Evolutionary conservation across 1,139 yeast genomes (phyloP).

Genomic region (Lodderomyces jiufengensis): DNA sequence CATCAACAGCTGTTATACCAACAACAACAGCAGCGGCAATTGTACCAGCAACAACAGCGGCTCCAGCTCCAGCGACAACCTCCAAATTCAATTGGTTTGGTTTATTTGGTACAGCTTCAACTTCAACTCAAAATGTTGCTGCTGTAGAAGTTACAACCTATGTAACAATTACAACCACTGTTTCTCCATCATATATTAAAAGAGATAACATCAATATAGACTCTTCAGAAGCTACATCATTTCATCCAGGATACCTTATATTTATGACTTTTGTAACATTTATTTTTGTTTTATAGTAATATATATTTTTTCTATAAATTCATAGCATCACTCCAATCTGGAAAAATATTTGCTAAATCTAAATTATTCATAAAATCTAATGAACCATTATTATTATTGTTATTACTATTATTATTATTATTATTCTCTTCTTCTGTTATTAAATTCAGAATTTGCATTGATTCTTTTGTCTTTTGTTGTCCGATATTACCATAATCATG

Average conservation of each 20-base stretch:
- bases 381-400: conserved; percentile 15
- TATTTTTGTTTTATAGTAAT: conserved; percentile 1
- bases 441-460: conserved; percentile 18
- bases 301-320: conserved; percentile 7
- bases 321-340: conserved; percentile 21
- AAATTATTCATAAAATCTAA: conserved; percentile 20
- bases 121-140: not conserved
- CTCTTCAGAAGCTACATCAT: conserved; percentile 2
- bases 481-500: conserved; percentile 25
- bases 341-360: conserved; percentile 21
- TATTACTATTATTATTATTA: not conserved
- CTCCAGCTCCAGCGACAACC: conserved; percentile 1
- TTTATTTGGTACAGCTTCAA: conserved; percentile 2
- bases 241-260: conserved; percentile 5
- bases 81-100: conserved; percentile 6
- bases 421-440: conserved; percentile 6
- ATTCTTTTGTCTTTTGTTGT: conserved; percentile 11
- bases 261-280: conserved; percentile 6
- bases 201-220: conserved; percentile 8
- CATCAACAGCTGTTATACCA: not conserved
- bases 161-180: conserved; percentile 12
- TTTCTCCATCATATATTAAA: conserved; percentile 6
- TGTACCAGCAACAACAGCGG: not conserved
- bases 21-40: conserved; percentile 2
- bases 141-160: conserved; percentile 7